Percentiles rank a stretch among this genome's conserved stretches.
phyloP scores from a whole-genome alignment of 805 yeast species.

The Starmerella powellii region DNA sequence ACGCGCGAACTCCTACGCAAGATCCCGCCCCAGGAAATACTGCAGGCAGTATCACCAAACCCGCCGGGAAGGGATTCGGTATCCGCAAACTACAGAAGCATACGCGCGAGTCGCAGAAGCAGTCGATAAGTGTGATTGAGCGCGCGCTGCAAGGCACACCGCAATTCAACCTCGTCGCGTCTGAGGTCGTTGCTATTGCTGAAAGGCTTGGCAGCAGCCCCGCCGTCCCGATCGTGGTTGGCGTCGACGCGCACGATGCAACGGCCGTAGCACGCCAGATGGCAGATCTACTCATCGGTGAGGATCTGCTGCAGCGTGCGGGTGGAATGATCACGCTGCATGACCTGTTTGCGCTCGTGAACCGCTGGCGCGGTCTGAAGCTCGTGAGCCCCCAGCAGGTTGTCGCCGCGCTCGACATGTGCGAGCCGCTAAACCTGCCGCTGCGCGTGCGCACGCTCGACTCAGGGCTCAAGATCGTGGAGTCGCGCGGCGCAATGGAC shows the following conservation, averaged over 20 bases:
- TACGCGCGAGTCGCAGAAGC: background rate
- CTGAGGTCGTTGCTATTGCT: background rate
- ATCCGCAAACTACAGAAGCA: background rate
- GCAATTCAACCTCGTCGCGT: background rate
- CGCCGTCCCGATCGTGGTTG: constrained; percentile 25
- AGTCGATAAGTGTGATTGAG: background rate
- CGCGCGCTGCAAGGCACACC: background rate
- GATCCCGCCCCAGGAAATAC: background rate
- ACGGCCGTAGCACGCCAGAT: constrained; percentile 66
- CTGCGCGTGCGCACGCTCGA: constrained; percentile 34
- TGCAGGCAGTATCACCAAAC: constrained; percentile 18
- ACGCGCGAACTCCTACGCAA: too few relatives aligned
- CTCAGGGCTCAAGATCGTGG: constrained; percentile 33
- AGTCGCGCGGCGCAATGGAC: constrained; percentile 11
- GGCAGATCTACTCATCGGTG: constrained; percentile 50
- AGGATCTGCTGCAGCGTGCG: constrained; percentile 36
- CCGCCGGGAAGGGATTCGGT: background rate
- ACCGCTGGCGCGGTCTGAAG: constrained; percentile 52
- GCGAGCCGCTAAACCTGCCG: constrained; percentile 50
- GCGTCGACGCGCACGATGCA: constrained; percentile 29
- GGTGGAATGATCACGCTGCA: constrained; percentile 51
- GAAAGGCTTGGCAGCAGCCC: background rate
- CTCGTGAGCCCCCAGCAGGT: constrained; percentile 62
- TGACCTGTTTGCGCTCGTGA: constrained; percentile 53
- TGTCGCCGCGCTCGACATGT: constrained; percentile 44